These are phyloP conservation scores for Penicillium parvum DNA, from an alignment of 495 filamentous ascomycete genomes.

Conservation along the genomic window DNA sequence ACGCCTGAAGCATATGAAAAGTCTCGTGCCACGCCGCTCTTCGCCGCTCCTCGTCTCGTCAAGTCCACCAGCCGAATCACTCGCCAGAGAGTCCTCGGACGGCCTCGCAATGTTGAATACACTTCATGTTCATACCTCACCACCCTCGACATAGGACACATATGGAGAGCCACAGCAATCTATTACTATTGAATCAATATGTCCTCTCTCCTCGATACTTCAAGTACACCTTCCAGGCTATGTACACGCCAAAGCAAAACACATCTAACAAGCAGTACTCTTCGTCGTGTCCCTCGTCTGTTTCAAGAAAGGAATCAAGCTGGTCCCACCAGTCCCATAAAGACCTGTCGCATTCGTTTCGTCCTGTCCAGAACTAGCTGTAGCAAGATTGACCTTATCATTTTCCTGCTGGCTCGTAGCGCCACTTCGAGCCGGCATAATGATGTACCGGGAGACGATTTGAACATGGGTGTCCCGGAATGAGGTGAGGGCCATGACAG, in stretches of 20 bases:
- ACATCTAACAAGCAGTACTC: slow-evolving; percentile 23
- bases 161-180: too few relatives aligned
- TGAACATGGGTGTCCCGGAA: slow-evolving; percentile 90
- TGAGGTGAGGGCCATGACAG: slow-evolving; percentile 70
- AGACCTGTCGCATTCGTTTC: slow-evolving; percentile 33
- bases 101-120: too few relatives aligned
- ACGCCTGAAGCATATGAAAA: too few relatives aligned
- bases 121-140: not conserved
- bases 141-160: not conserved
- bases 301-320: slow-evolving; percentile 86
- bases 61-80: too few relatives aligned
- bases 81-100: too few relatives aligned
- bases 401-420: slow-evolving; percentile 9
- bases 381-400: slow-evolving; percentile 28
- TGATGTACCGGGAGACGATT: slow-evolving; percentile 92
- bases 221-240: too few relatives aligned
- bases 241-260: not conserved
- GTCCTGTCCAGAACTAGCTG: slow-evolving; percentile 18
- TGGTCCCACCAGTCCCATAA: slow-evolving; percentile 85
- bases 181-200: too few relatives aligned
- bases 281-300: slow-evolving; percentile 84
- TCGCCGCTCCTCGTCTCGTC: too few relatives aligned
- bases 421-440: slow-evolving; percentile 46
- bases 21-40: too few relatives aligned
- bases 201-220: too few relatives aligned